Base-by-base conservation (phyloP, 768 basidiomycete species). In the Holtermannia corniformis region DNA sequence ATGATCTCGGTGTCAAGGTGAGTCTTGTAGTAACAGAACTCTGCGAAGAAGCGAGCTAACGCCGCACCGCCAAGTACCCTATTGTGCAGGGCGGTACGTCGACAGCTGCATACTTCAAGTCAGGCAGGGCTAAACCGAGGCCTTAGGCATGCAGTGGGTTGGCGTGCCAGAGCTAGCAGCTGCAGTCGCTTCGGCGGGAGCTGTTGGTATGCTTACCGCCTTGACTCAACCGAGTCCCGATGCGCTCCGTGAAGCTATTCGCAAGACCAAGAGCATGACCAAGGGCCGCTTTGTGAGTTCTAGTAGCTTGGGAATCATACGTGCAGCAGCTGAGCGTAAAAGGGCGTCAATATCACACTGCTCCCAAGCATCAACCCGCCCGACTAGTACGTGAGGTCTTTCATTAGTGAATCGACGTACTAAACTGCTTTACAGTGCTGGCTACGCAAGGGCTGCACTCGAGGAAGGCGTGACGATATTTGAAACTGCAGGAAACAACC, bases 401-500 rank as follows among this genome's bases (percentile, higher is more conserved):
- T 19, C 20, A n/a, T 20, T 20, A 16, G 49, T 44, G 47, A 20
- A 51, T 25, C 5, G n/a, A 28, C 24, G 11, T 10, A 46, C 27
- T 44, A 25, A 27, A 13, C 7, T 13, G 1, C 12, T 2, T 0
- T 4, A 10, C 25, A 62, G 64, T 49, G 68, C 59, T 14, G 65
- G 61, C 3, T 66, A 65, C 54, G 69, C 61, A 45, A 52, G 60
- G 28, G 87, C 78, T 5, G 84, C 89, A 7, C 80, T 90, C 44
- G 87, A 86, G 56, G 90, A 92, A 67, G 87, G 87, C 5, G 79
- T 93, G n/a, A 77, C 71, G 63, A 83, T 93, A 41, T 87, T 91
- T 64, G 91, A 95, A 76, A 95, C 91, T 0, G 91, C 91, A 1
- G 92, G 90, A 4, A 87, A 86, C 62, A 90, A 84, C 61, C 87